Percentiles rank a stretch among this genome's conserved stretches.
Conservation (phyloP, 768 basidiomycete genomes). For the Leccinum imitatum region DNA sequence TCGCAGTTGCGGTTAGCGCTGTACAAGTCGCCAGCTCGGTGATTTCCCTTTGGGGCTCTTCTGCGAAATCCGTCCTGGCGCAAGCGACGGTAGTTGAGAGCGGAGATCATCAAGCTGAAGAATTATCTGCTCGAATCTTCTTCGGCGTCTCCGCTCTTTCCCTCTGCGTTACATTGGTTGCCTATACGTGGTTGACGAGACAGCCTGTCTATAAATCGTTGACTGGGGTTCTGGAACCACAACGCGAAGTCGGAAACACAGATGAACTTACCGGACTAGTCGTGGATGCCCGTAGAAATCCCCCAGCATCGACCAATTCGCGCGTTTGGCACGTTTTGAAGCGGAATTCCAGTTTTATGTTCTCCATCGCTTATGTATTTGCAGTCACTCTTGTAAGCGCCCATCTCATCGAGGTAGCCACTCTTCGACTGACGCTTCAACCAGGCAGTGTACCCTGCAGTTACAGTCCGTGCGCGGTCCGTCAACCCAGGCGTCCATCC, state of each 20-base stretch:
- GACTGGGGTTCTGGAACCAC: slow-evolving; percentile 47
- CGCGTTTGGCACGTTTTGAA: slow-evolving; percentile 55
- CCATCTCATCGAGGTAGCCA: not conserved
- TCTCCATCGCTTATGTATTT: slow-evolving; percentile 77
- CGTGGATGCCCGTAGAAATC: slow-evolving; percentile 25
- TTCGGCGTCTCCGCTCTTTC: slow-evolving; percentile 71
- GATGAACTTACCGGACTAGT: slow-evolving; percentile 37
- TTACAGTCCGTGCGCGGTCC: slow-evolving; percentile 74
- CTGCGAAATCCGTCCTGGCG: slow-evolving; percentile 28
- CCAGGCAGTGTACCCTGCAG: slow-evolving; percentile 85
- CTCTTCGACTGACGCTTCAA: slow-evolving; percentile 10
- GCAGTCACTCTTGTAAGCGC: slow-evolving; percentile 73
- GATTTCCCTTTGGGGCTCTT: slow-evolving; percentile 52
- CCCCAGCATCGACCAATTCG: slow-evolving; percentile 36
- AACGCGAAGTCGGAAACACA: slow-evolving; percentile 23
- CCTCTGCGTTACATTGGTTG: slow-evolving; percentile 50
- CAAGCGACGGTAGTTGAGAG: slow-evolving; percentile 13
- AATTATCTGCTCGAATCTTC: slow-evolving; percentile 68
- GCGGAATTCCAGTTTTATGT: slow-evolving; percentile 65
- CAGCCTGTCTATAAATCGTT: slow-evolving; percentile 60
- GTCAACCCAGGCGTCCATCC: slow-evolving; percentile 71
- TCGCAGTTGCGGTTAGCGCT: slow-evolving; percentile 77
- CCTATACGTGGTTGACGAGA: slow-evolving; percentile 56
- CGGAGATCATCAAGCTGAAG: slow-evolving; percentile 52
- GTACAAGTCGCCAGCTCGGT: slow-evolving; percentile 71